Base-by-base conservation (phyloP, 1,284 basidiomycete species). In the Athelia sp. region DNA sequence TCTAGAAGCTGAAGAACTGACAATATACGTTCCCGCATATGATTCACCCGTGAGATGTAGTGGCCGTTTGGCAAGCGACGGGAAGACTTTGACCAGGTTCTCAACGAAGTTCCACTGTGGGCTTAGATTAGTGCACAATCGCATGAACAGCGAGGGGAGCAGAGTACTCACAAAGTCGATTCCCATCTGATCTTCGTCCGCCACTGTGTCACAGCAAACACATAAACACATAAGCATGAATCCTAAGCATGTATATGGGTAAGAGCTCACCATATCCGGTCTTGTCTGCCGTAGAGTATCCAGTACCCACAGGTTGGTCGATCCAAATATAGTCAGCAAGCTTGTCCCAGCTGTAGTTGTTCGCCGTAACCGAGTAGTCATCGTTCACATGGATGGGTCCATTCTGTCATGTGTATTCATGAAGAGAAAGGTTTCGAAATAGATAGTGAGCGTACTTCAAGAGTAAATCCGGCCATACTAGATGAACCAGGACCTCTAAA, bases 311-410 rank as follows among this genome's bases (percentile, higher is more conserved):
- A 49, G 85, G 87, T 52, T 87, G 83, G 59, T 87, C 87, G 42
- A 88, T 68, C 82, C 82, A 88, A 47, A 88, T 70, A 54, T 76
- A 80, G 64, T 89, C 86, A 1, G 81, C 77, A 17, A 84, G 60
- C 34, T 66, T 73, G 55, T 78, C 65, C 79, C 84, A 87, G 56
- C 77, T 75, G 60, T 76, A 72, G 8, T 71, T 61, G 53, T 87
- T 85, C 13, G 70, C 58, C 24, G 66, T 69, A 3, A 77, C 61
- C 11, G 69, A 72, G 51, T 78, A 78, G 54, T 84, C 64, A 43
- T 60, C 60, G 11, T 73, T 67, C 38, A 87, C 69, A 4, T 72
- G 72, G 45, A 87, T 75, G 2, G 85, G 86, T 4, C 85, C 85
- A 56, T 87, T 87, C 82, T 87, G 52, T 11, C 23, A 23, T n/a